These are phyloP conservation scores for Cyclotella sp. DNA, from an alignment of 108 stramenopile species.

Conservation along the genomic window DNA sequence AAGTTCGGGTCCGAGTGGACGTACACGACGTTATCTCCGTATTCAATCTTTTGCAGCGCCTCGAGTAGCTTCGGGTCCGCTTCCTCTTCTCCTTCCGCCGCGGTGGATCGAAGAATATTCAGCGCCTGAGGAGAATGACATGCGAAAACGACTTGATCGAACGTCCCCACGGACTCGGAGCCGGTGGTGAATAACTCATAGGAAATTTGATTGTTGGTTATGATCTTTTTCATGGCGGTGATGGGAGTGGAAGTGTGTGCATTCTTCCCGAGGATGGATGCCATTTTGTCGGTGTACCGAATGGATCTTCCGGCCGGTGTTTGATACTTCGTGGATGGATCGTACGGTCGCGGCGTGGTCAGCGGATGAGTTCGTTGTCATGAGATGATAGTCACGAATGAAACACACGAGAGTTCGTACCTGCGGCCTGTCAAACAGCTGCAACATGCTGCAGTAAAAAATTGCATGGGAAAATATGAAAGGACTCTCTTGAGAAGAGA, in stretches of 20 bases:
- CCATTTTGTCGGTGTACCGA: slow-evolving; percentile 80
- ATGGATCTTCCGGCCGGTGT: slow-evolving; percentile 81
- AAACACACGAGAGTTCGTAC: slow-evolving; percentile 22
- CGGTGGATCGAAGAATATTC: slow-evolving; percentile 56
- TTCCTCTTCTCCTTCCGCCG: slow-evolving; percentile 5
- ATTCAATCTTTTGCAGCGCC: slow-evolving; percentile 63
- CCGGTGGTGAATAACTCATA: slow-evolving; percentile 59
- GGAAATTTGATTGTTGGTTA: slow-evolving; percentile 5
- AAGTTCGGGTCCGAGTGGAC: slow-evolving; percentile 91
- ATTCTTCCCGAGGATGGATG: slow-evolving; percentile 61
- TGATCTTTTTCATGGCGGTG: slow-evolving; percentile 52
- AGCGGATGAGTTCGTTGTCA: neutral
- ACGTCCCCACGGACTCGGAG: slow-evolving; percentile 55
- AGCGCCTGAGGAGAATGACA: slow-evolving; percentile 86
- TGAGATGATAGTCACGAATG: neutral
- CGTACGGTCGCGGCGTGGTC: no score
- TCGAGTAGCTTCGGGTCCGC: slow-evolving; percentile 46
- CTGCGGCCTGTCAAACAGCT: slow-evolving; percentile 74
- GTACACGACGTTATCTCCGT: slow-evolving; percentile 88
- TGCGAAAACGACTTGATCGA: slow-evolving; percentile 91
- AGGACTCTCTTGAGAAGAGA: no score
- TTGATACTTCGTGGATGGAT: slow-evolving; percentile 69
- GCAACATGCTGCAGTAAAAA: slow-evolving; percentile 67
- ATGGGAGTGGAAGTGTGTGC: slow-evolving; percentile 68
- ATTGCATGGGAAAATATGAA: no score